phyloP scores from a whole-genome alignment of 2,329 filamentous ascomycete genomes.

The Shiraia bambusicola region DNA sequence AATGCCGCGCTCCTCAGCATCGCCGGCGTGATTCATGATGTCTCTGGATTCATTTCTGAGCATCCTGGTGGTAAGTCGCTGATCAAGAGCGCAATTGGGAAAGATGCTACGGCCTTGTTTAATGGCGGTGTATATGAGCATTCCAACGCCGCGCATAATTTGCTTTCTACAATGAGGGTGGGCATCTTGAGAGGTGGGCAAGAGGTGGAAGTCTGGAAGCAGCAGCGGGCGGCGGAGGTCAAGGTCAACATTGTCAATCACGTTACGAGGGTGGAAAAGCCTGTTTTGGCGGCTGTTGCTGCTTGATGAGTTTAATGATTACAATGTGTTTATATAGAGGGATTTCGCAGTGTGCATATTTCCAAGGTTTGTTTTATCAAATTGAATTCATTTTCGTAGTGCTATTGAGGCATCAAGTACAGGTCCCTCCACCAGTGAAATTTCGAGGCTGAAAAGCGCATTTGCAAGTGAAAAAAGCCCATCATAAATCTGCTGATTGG shows the following conservation, averaged over 20 bases:
- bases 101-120: slow-evolving; percentile 44
- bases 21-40: slow-evolving; percentile 44
- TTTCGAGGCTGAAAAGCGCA: too few species aligned
- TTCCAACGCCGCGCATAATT: slow-evolving; percentile 44
- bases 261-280: slow-evolving; percentile 74
- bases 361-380: too few species aligned
- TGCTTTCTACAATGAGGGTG: slow-evolving; percentile 44
- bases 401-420: too few species aligned
- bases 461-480: too few species aligned
- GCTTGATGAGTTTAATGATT: slow-evolving; percentile 52
- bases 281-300: slow-evolving; percentile 76
- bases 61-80: slow-evolving; percentile 44
- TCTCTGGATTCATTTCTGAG: slow-evolving; percentile 39
- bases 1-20: slow-evolving; percentile 32
- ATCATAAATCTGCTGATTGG: too few species aligned
- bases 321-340: too few species aligned
- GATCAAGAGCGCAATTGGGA: slow-evolving; percentile 40
- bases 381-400: too few species aligned
- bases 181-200: slow-evolving; percentile 42
- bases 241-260: slow-evolving; percentile 64
- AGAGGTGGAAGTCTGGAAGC: slow-evolving; percentile 46
- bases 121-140: slow-evolving; percentile 46
- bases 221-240: slow-evolving; percentile 6
- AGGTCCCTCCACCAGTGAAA: too few species aligned
- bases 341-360: too few species aligned